Base-by-base conservation (phyloP, 169 alveolate species). In the Cryptosporidium viatorum region DNA sequence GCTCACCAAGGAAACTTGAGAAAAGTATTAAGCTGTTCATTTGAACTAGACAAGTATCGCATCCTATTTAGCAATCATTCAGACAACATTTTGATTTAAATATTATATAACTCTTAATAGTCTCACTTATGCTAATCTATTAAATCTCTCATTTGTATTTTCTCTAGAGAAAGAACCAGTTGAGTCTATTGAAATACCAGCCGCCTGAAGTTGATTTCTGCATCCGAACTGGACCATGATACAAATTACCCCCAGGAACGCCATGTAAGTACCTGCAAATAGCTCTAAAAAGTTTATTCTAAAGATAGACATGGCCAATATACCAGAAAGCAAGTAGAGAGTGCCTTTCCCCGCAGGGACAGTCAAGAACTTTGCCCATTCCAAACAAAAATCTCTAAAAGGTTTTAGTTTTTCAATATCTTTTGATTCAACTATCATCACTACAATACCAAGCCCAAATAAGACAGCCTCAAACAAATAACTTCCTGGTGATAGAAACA, bases 361-460 rank as follows among this genome's bases (percentile, higher is more conserved):
- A 37, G 89, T 80, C 45, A 80, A 29, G n/a, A 80, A 80, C 31
- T 80, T 80, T 62, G 89, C 89, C 89, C 89, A 80, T 80, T 80
- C 89, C n/a, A 80, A 18, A 60, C 89, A 80, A 31, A 80, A 80
- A 21, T 80, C 89, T 80, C 89, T 58, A 69, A 80, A 80, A 1
- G 89, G 89, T 45, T 67, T 80, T 0, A 80, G 18, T 33, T 65
- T 80, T 21, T 80, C 89, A 58, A 80, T 80, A 62, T 80, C 89
- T 41, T 80, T 80, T 33, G 89, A 80, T 23, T 80, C 89, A 1
- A 80, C 89, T 16, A 80, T 62, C 89, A 80, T 80, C 1, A 80
- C 89, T 37, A 80, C 69, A 26, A 80, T 65, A 51, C 89, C 89
- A 12, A 80, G 55, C 33, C 89, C 89, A 62, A 80, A 80, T 31